Conservation (phyloP, 1,139 yeast species). For the Sugiyamaella castrensis region DNA sequence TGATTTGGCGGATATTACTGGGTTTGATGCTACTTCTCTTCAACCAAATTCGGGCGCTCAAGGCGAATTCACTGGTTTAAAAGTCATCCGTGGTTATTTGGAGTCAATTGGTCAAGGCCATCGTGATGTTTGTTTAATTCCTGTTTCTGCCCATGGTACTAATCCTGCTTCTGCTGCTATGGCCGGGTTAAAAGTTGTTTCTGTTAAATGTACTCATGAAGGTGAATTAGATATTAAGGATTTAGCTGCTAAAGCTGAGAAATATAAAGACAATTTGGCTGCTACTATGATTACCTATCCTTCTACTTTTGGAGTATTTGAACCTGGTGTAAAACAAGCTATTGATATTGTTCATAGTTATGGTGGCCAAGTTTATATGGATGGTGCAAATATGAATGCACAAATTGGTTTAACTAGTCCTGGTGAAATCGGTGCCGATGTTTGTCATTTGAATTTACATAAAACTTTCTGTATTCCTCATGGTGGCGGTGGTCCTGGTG, state of each 20-base stretch:
- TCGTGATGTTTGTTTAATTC: constrained; percentile 87
- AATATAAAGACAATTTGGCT: constrained; percentile 68
- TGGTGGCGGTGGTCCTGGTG: constrained; percentile 99
- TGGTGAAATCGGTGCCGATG: constrained; percentile 98
- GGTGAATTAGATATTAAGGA: constrained; percentile 86
- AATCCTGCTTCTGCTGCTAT: constrained; percentile 98
- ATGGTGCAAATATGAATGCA: constrained; percentile 99
- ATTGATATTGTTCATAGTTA: constrained; percentile 74
- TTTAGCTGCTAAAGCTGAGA: constrained; percentile 66
- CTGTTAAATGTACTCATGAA: constrained; percentile 78
- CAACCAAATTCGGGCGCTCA: constrained; percentile 99
- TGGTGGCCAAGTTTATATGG: constrained; percentile 96
- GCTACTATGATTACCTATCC: constrained; percentile 97
- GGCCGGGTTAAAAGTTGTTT: constrained; percentile 92
- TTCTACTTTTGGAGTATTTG: constrained; percentile 93
- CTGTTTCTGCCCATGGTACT: constrained; percentile 97
- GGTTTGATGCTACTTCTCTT: constrained; percentile 83
- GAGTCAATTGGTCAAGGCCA: constrained; percentile 65
- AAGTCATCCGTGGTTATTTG: constrained; percentile 79
- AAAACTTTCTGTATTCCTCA: constrained; percentile 97
- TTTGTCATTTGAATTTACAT: constrained; percentile 93
- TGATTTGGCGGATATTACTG: constrained; percentile 92
- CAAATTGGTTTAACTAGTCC: constrained; percentile 97
- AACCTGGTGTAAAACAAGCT: constrained; percentile 84
- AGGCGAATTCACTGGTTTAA: constrained; percentile 94